A percentile compares a stretch with the other conserved stretches of the same genome.
Conservation (phyloP, 1,284 basidiomycete species). For the Cryptococcus sp. region DNA sequence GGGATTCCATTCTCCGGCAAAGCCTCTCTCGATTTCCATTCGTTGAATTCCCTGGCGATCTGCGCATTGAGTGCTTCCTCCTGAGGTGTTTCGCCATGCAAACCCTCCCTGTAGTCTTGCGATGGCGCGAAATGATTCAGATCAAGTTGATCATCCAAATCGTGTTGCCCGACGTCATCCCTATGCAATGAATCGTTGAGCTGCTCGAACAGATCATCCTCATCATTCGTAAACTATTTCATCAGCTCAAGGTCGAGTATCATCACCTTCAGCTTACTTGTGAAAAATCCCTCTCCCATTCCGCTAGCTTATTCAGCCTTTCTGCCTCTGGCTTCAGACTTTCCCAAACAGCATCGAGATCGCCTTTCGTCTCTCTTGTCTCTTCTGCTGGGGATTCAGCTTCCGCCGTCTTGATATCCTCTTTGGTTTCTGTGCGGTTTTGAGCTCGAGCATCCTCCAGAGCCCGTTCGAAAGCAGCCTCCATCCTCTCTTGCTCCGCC, state of each 20-base stretch:
- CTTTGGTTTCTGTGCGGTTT: slow-evolving; percentile 48
- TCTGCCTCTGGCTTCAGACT: slow-evolving; percentile 48
- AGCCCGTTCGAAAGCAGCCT: slow-evolving; percentile 72
- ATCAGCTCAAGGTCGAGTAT: not conserved
- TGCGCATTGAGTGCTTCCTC: not conserved
- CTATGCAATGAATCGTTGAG: slow-evolving; percentile 41
- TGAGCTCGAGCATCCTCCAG: slow-evolving; percentile 51
- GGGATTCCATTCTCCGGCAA: slow-evolving; percentile 62
- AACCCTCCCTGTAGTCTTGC: not conserved
- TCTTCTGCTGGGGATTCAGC: slow-evolving; percentile 47
- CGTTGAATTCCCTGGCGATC: not conserved
- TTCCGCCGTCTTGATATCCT: slow-evolving; percentile 6
- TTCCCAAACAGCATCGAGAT: slow-evolving; percentile 50
- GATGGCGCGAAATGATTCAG: slow-evolving; percentile 8
- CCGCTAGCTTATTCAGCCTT: slow-evolving; percentile 60
- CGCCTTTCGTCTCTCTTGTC: slow-evolving; percentile 49
- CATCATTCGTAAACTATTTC: slow-evolving; percentile 39
- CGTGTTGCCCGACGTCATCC: slow-evolving; percentile 34
- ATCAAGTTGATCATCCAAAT: slow-evolving; percentile 37
- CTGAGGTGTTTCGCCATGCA: not conserved
- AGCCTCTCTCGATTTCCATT: slow-evolving; percentile 17
- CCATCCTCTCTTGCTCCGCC: slow-evolving; percentile 61
- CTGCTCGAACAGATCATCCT: slow-evolving; percentile 43
- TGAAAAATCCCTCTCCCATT: slow-evolving; percentile 87
- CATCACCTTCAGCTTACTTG: slow-evolving; percentile 47